These are phyloP conservation scores for Sporothrix brunneoviolacea DNA, from an alignment of 2,329 filamentous ascomycete species.

Conservation along the genomic window DNA sequence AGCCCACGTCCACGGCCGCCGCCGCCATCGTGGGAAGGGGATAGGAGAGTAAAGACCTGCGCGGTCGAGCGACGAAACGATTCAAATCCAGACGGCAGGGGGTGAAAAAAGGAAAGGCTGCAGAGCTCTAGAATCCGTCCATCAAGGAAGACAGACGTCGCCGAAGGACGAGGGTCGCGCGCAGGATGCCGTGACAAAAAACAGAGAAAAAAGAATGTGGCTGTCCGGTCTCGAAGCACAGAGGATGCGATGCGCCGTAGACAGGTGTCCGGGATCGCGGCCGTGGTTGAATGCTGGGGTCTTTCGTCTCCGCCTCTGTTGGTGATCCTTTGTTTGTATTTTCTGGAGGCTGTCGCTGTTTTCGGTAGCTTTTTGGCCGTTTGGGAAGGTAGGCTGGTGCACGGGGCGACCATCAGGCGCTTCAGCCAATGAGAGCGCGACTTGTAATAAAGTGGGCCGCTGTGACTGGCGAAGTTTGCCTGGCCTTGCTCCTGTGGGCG, in stretches of 20 bases:
- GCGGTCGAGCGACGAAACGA: too few species aligned
- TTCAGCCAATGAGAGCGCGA: slow-evolving; percentile 15
- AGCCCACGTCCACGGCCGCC: slow-evolving; percentile 60
- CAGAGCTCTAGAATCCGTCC: slow-evolving; percentile 5
- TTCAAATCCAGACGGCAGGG: too few species aligned
- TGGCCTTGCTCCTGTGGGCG: too few species aligned
- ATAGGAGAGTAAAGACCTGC: background rate
- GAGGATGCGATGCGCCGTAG: background rate
- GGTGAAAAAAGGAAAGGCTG: background rate
- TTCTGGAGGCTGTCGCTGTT: slow-evolving; percentile 13
- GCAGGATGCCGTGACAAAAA: too few species aligned
- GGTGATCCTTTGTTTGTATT: slow-evolving; percentile 13
- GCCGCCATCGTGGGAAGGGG: slow-evolving; percentile 45
- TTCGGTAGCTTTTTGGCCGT: slow-evolving; percentile 12
- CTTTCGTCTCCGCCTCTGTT: background rate
- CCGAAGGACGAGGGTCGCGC: too few species aligned
- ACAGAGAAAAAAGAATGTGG: too few species aligned
- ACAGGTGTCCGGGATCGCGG: background rate
- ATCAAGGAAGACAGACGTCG: slow-evolving; percentile 5
- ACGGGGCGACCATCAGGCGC: slow-evolving; percentile 1
- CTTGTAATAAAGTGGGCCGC: background rate
- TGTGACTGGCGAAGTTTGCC: too few species aligned
- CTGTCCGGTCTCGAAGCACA: too few species aligned
- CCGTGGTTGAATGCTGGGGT: background rate
- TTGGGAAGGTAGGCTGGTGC: slow-evolving; percentile 6